phyloP scores from a whole-genome alignment of 371 early-diverging fungal species.

The Mortierella sp. region DNA sequence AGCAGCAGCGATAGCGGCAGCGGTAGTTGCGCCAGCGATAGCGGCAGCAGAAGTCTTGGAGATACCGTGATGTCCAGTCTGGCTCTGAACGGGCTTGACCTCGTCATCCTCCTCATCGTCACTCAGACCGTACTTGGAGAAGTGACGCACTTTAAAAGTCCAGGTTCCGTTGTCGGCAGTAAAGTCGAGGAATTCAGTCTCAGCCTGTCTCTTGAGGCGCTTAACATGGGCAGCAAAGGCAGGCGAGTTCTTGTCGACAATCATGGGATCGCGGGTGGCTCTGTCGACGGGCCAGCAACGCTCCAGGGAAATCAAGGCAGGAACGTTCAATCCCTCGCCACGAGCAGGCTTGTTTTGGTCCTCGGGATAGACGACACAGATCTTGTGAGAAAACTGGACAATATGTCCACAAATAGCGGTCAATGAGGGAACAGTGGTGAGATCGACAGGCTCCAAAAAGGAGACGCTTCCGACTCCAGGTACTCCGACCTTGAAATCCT shows the following conservation, averaged over 20 bases:
- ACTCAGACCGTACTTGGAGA: slow-evolving; percentile 82
- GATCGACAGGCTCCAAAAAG: slow-evolving; percentile 87
- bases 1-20: background rate
- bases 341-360: slow-evolving; percentile 81
- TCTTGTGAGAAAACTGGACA: slow-evolving; percentile 78
- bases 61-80: slow-evolving; percentile 1
- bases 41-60: slow-evolving; percentile 2
- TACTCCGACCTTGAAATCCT: slow-evolving; percentile 81
- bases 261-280: slow-evolving; percentile 76
- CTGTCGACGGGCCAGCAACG: slow-evolving; percentile 88
- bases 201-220: slow-evolving; percentile 74
- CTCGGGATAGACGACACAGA: slow-evolving; percentile 87
- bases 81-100: background rate
- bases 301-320: slow-evolving; percentile 84
- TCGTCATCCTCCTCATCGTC: slow-evolving; percentile 59
- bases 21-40: background rate
- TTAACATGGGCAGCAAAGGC: slow-evolving; percentile 75
- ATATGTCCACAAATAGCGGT: slow-evolving; percentile 86
- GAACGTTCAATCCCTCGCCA: slow-evolving; percentile 91
- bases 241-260: slow-evolving; percentile 77
- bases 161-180: slow-evolving; percentile 82
- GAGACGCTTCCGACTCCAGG: slow-evolving; percentile 80
- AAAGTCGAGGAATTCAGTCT: slow-evolving; percentile 86
- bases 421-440: slow-evolving; percentile 72
- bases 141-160: slow-evolving; percentile 91